Conservation (phyloP, 257 asterid species). For the Solanum appendiculatum region DNA sequence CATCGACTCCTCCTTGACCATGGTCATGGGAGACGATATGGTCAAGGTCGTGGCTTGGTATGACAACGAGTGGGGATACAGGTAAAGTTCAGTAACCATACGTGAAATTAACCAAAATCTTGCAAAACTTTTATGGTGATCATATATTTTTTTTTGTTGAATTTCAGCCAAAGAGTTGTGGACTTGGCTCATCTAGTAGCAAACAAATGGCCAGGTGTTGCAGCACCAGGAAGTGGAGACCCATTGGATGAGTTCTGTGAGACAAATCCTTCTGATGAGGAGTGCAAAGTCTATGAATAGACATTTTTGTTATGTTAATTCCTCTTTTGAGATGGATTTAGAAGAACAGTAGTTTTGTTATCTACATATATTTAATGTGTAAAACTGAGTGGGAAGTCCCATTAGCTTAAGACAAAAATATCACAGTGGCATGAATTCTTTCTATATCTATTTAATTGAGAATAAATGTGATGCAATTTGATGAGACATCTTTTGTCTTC, state of each 20-base stretch:
- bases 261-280: slow-evolving; percentile 67
- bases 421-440: neutral
- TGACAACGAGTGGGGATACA: slow-evolving; percentile 98
- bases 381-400: neutral
- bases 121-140: neutral
- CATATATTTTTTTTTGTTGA: neutral
- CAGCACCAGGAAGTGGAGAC: slow-evolving; percentile 51
- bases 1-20: slow-evolving; percentile 81
- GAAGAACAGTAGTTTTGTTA: neutral
- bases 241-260: slow-evolving; percentile 82
- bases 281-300: slow-evolving; percentile 72
- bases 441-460: neutral
- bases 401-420: neutral
- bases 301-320: neutral
- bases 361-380: neutral
- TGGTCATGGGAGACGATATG: slow-evolving; percentile 99
- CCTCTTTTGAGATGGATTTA: neutral
- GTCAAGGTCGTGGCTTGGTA: slow-evolving; percentile 98
- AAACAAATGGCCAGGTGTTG: slow-evolving; percentile 62
- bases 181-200: slow-evolving; percentile 95
- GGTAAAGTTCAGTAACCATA: slow-evolving; percentile 20
- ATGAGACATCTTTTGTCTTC: neutral
- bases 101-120: neutral
- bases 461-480: neutral
- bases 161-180: slow-evolving; percentile 82